A percentile compares a stretch with the other conserved stretches of the same genome.
phyloP scores from a whole-genome alignment of 495 filamentous ascomycete species.

The Glonium stellatum region DNA sequence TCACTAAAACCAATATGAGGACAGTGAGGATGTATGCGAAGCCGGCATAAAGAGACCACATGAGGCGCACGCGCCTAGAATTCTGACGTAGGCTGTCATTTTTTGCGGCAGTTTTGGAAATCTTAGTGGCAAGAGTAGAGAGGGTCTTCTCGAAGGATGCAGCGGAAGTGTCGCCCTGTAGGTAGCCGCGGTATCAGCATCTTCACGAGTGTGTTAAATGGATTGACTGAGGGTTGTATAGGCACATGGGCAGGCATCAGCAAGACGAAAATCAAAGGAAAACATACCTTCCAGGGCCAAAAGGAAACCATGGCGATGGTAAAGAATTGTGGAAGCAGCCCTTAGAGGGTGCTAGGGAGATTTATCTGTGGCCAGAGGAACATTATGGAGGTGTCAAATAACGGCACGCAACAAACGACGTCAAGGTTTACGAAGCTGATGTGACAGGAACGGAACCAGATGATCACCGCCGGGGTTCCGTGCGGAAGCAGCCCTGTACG shows the following conservation, averaged over 20 bases:
- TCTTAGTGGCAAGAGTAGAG: slow-evolving; percentile 71
- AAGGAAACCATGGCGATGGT: slow-evolving; percentile 22
- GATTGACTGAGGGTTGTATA: not conserved
- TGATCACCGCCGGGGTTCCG: slow-evolving; percentile 8
- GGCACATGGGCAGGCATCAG: not conserved
- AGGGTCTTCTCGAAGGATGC: slow-evolving; percentile 90
- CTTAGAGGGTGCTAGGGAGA: slow-evolving; percentile 11
- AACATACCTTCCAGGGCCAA: slow-evolving; percentile 28
- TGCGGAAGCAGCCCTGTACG: too few relatives aligned
- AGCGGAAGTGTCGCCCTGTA: slow-evolving; percentile 74
- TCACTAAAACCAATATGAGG: slow-evolving; percentile 70
- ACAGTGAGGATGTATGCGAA: slow-evolving; percentile 84
- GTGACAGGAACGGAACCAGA: slow-evolving; percentile 4
- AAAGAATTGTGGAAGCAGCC: slow-evolving; percentile 4
- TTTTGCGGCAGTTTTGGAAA: slow-evolving; percentile 59
- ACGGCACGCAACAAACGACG: not conserved
- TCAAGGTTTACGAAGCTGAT: not conserved
- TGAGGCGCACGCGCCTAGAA: slow-evolving; percentile 69
- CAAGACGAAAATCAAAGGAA: not conserved
- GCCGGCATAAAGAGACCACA: slow-evolving; percentile 82
- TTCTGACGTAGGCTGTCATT: slow-evolving; percentile 65
- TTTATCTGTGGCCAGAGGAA: not conserved
- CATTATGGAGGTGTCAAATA: not conserved
- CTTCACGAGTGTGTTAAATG: not conserved
- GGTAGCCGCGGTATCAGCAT: not conserved